Percentiles rank a stretch among this genome's conserved stretches.
Conservation (phyloP, 2,329 filamentous ascomycete species). For the Claviceps pazoutovae region DNA sequence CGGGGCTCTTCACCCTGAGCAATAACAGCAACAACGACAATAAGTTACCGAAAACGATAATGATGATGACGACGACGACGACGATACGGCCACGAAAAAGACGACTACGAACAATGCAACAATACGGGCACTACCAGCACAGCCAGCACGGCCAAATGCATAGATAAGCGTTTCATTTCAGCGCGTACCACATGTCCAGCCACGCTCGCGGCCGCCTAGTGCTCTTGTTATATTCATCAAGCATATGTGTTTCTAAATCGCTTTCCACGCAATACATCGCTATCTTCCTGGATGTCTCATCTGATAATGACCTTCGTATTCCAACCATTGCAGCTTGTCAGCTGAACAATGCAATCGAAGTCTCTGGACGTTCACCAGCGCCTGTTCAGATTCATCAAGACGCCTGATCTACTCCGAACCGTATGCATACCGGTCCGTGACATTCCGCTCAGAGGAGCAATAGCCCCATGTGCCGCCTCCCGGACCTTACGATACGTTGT, state of each 20-base stretch:
- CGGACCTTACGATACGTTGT: neutral
- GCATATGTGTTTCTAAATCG: conserved; percentile 3
- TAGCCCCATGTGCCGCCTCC: neutral
- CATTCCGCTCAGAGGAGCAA: neutral
- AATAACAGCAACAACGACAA: neutral
- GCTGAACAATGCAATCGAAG: neutral
- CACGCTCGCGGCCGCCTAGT: neutral
- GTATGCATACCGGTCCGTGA: neutral
- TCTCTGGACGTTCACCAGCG: neutral
- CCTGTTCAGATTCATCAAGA: neutral
- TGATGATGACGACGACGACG: too few species aligned
- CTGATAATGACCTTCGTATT: neutral
- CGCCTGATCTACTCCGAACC: neutral
- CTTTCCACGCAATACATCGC: conserved; percentile 1
- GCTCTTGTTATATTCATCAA: neutral
- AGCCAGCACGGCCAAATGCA: too few species aligned
- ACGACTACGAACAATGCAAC: too few species aligned
- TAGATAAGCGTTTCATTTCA: too few species aligned
- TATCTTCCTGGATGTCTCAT: neutral
- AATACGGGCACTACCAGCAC: too few species aligned
- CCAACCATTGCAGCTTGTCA: neutral
- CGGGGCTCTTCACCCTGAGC: neutral
- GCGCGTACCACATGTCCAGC: neutral
- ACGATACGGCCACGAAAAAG: too few species aligned
- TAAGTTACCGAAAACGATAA: too few species aligned